Conservation (phyloP, 2,329 filamentous ascomycete species). For the Colletotrichum phormii region DNA sequence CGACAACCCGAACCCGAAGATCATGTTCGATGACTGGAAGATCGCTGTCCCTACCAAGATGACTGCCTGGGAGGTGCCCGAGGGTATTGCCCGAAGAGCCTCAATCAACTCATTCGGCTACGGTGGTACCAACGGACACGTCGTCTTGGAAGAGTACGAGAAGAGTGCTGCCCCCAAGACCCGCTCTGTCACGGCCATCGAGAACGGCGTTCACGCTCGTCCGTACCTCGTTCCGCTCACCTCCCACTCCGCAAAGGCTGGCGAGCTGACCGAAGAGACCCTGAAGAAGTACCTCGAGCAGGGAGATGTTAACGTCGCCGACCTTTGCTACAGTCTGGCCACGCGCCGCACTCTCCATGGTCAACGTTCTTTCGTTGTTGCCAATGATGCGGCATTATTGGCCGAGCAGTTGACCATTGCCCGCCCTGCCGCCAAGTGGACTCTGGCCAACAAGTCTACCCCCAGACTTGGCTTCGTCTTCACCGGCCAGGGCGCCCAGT, state of each 20-base stretch:
- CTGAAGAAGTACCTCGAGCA: conserved; percentile 36
- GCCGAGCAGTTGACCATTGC: conserved; percentile 36
- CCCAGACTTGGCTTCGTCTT: conserved; percentile 42
- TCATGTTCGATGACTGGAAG: conserved; percentile 38
- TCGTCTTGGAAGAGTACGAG: neutral
- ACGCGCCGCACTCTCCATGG: conserved; percentile 39
- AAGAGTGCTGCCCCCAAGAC: neutral
- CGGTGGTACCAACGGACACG: conserved; percentile 43
- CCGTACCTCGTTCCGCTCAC: conserved; percentile 40
- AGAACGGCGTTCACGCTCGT: conserved; percentile 38
- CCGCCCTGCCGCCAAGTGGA: conserved; percentile 39
- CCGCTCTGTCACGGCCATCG: conserved; percentile 7
- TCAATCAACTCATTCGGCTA: conserved; percentile 52
- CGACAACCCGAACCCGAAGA: conserved; percentile 39
- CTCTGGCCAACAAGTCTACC: conserved; percentile 30
- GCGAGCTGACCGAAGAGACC: conserved; percentile 39
- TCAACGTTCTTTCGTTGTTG: conserved; percentile 42
- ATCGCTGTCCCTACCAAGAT: conserved; percentile 8
- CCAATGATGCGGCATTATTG: conserved; percentile 23
- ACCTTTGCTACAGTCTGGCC: conserved; percentile 40
- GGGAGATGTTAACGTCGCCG: conserved; percentile 34
- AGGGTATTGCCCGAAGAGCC: conserved; percentile 34
- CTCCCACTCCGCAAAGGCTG: conserved; percentile 40
- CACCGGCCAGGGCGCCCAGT: conserved; percentile 44
- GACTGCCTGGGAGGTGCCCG: conserved; percentile 11